phyloP scores from a whole-genome alignment of 495 filamentous ascomycete species.

The Wilcoxina mikolae region DNA sequence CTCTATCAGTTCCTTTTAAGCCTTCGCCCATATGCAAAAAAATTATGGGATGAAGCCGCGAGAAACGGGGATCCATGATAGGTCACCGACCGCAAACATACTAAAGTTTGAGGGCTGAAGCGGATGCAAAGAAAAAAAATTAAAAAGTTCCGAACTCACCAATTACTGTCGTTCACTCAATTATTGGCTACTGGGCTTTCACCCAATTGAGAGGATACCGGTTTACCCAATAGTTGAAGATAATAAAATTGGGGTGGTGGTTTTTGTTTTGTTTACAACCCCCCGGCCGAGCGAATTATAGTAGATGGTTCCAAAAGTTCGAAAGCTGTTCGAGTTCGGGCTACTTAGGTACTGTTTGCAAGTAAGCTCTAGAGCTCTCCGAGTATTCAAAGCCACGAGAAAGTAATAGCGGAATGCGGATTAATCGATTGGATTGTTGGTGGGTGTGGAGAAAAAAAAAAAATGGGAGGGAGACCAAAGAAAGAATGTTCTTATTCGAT shows the following conservation, averaged over 20 bases:
- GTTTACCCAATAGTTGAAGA: background rate
- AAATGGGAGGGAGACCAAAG: too few relatives aligned
- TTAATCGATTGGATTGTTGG: too few relatives aligned
- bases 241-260: background rate
- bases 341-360: too few relatives aligned
- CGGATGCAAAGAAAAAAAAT: background rate
- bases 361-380: too few relatives aligned
- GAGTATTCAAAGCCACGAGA: too few relatives aligned
- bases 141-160: background rate
- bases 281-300: too few relatives aligned
- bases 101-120: background rate
- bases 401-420: too few relatives aligned
- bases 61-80: background rate
- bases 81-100: background rate
- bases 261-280: too few relatives aligned
- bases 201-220: background rate
- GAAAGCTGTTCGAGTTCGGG: too few relatives aligned
- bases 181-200: background rate
- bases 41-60: background rate
- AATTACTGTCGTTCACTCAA: background rate
- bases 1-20: background rate
- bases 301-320: too few relatives aligned
- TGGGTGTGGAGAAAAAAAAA: too few relatives aligned
- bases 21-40: background rate
- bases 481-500: too few relatives aligned